A percentile compares a stretch with the other conserved stretches of the same genome.
Conservation (phyloP, 116 monocot species). For the Iris pallida region DNA sequence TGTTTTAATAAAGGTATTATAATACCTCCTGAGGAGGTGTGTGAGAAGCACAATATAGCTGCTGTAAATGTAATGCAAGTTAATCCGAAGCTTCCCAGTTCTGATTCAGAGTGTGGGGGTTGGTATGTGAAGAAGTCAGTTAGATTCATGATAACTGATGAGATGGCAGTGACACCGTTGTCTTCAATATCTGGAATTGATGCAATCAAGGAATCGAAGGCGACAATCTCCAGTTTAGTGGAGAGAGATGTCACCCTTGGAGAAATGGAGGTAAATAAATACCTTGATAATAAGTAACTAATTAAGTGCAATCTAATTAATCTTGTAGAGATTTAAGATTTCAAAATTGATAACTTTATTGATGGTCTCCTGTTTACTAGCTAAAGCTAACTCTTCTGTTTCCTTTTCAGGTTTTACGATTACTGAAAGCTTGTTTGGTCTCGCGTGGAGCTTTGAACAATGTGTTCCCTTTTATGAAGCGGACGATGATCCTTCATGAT, state of each 20-base stretch:
- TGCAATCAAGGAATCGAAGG: neutral
- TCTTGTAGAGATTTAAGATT: too few species aligned
- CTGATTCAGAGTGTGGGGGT: neutral
- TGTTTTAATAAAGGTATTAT: neutral
- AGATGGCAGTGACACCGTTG: neutral
- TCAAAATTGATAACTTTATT: neutral
- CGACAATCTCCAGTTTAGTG: neutral
- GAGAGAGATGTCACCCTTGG: neutral
- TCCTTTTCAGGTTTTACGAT: neutral
- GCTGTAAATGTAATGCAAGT: neutral
- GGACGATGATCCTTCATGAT: too few species aligned
- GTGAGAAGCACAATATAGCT: neutral
- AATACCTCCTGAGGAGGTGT: neutral
- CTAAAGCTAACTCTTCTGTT: too few species aligned
- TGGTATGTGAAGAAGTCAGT: neutral
- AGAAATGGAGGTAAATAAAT: neutral
- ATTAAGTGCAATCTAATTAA: too few species aligned
- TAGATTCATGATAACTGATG: neutral
- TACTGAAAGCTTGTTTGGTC: neutral
- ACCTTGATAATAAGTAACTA: too few species aligned
- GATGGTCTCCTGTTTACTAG: too few species aligned
- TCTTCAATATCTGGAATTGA: neutral
- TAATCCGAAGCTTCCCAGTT: neutral
- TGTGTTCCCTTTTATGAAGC: neutral
- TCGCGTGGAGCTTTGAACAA: neutral